Base-by-base conservation (phyloP, 177 flowering plant species). In the Tripterygium wilfordii region DNA sequence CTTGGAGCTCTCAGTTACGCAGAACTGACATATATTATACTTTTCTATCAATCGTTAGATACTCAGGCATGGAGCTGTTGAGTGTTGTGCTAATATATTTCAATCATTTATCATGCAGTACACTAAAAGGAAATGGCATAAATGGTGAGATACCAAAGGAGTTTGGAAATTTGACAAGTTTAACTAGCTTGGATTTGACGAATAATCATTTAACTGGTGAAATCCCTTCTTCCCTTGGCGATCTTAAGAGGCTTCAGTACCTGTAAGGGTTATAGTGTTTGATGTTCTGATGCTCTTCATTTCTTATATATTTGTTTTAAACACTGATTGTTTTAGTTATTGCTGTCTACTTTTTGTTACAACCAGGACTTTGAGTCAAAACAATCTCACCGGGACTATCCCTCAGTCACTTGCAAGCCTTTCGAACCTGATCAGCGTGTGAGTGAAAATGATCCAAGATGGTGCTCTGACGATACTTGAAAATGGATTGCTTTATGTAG, bases 181-280 rank as follows among this genome's bases (percentile, higher is more conserved):
- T 94, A 66, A 59, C 69, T 24, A 74, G 25, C 63, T 73, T 90
- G 76, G 72, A 82, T 64, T 71, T 94, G 65, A 85, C 67, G 50
- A 64, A 75, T 48, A 94, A 94, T 53, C 76, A 20, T 44, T 74
- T 86, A 49, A 69, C 51, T 50, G 99, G 97, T 61, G 69, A 60
- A 68, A 85, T 94, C 66, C 99, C 99, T 48, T 52, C 83, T 58
- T 72, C 90, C 20, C 79, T 94, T 44, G 97, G 94, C 15, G 80
- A 78, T 65, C 83, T 94, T 14, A 54, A 69, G 36, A 74, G 65
- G 60, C 96, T 94, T 58, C 80, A 77, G 45, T 75, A 74, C 56
- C 61, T 94, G 99, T 94, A 68, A 78, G 98, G 63, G n/a, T n/a
- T n/a, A n/a, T n/a, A n/a, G n/a, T n/a, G 40, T 40, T 23, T 21